A percentile compares a stretch with the other conserved stretches of the same genome.
These are phyloP conservation scores for Linnemannia elongata DNA, from an alignment of 192 early-diverging fungal genomes.

Conservation along the genomic window DNA sequence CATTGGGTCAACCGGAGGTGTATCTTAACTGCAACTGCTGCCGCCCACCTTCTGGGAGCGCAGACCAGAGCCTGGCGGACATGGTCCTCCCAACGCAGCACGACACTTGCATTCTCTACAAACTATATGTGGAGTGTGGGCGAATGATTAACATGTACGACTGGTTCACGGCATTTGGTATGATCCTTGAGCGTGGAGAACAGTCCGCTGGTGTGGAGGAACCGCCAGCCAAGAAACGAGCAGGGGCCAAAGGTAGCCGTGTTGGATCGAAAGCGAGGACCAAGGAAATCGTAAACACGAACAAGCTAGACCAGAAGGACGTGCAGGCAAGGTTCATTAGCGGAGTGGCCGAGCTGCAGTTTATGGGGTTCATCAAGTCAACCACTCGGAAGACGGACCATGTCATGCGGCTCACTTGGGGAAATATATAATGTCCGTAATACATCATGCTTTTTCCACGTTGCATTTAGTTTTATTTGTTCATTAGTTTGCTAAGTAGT, in stretches of 20 bases:
- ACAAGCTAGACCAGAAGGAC: conserved; percentile 40
- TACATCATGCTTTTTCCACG: not conserved
- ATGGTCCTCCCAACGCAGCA: conserved; percentile 74
- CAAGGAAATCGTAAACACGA: not conserved
- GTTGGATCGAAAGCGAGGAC: not conserved
- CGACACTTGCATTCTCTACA: conserved; percentile 92
- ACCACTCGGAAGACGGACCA: conserved; percentile 95
- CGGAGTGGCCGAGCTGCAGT: conserved; percentile 88
- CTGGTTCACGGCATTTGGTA: conserved; percentile 88
- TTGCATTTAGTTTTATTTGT: not conserved
- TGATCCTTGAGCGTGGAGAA: conserved; percentile 74
- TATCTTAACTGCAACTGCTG: conserved; percentile 93
- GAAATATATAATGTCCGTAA: conserved; percentile 25
- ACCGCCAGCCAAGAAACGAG: conserved; percentile 3
- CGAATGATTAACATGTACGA: conserved; percentile 95
- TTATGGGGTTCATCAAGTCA: conserved; percentile 90
- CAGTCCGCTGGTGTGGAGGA: not conserved
- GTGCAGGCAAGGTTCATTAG: conserved; percentile 85
- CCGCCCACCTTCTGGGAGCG: conserved; percentile 24
- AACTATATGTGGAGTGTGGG: conserved; percentile 92
- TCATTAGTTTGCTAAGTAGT: not conserved
- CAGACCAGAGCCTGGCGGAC: conserved; percentile 27
- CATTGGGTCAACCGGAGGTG: conserved; percentile 78
- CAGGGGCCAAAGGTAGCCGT: not conserved
- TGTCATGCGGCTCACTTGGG: conserved; percentile 89